A percentile compares a stretch with the other conserved stretches of the same genome.
Evolutionary conservation across 805 yeast species (phyloP).

Genomic region (Wickerhamomyces bovis): DNA sequence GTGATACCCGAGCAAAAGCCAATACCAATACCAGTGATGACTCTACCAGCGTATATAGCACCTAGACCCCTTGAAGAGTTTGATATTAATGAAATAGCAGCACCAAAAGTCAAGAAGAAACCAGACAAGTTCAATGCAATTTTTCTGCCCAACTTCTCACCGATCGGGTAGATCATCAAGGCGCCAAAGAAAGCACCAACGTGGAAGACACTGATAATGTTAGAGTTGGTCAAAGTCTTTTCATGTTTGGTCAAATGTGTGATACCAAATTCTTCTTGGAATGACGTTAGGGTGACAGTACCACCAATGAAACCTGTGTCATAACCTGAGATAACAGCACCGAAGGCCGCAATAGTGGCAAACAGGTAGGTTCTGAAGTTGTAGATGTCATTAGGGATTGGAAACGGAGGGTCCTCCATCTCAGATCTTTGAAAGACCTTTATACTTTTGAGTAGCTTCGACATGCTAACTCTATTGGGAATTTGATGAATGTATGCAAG

Average conservation of each 20-base stretch:
- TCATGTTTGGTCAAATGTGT: conserved; percentile 3
- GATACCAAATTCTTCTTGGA: conserved; percentile 11
- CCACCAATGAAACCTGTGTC: conserved; percentile 17
- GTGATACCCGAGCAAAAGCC: conserved; percentile 46
- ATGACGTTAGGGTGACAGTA: conserved; percentile 10
- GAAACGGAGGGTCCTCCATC: conserved; percentile 1
- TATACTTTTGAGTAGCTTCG: neutral
- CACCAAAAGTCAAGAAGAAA: conserved; percentile 29
- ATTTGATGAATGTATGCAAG: no score
- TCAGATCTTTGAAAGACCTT: conserved; percentile 4
- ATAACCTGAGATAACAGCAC: conserved; percentile 27
- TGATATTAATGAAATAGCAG: conserved; percentile 35
- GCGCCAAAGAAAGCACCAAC: conserved; percentile 23
- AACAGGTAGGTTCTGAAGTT: conserved; percentile 18
- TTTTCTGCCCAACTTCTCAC: conserved; percentile 16
- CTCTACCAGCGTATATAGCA: conserved; percentile 47
- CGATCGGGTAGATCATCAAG: conserved; percentile 12
- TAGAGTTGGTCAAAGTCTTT: conserved; percentile 6
- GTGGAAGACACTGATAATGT: conserved; percentile 18
- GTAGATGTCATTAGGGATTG: conserved; percentile 10
- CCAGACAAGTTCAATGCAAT: conserved; percentile 13
- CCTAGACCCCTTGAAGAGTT: conserved; percentile 30
- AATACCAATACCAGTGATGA: conserved; percentile 40
- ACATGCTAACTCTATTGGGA: neutral
- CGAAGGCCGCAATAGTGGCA: conserved; percentile 28